Evolutionary conservation across 345 rosid species (phyloP).

Genomic region (Brassica rapa): DNA sequence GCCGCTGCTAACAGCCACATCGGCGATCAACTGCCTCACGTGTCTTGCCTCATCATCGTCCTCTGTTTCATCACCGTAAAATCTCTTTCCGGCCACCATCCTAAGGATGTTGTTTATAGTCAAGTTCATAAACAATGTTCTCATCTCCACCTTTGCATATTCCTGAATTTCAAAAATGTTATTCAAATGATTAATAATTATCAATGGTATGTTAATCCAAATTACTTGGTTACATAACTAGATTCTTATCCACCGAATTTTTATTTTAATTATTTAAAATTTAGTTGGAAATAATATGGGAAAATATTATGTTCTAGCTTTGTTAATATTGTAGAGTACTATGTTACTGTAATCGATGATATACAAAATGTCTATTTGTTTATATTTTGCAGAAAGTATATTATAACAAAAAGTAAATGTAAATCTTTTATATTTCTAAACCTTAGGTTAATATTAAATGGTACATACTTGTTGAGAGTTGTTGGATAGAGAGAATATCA

Average conservation of each 20-base stretch:
- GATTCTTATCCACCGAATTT: no score
- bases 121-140: constrained; percentile 36
- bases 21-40: constrained; percentile 44
- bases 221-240: no score
- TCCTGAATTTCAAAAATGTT: constrained; percentile 5
- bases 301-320: no score
- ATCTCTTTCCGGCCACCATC: constrained; percentile 54
- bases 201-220: no score
- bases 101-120: constrained; percentile 46
- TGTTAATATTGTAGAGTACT: not conserved
- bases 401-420: not conserved
- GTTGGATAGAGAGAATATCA: constrained; percentile 13
- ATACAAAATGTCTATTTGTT: not conserved
- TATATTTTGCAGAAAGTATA: not conserved
- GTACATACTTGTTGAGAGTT: constrained; percentile 25
- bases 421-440: not conserved
- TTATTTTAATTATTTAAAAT: no score
- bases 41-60: constrained; percentile 41
- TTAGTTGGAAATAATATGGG: no score
- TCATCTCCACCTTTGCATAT: constrained; percentile 45
- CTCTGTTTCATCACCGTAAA: constrained; percentile 47
- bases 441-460: not conserved
- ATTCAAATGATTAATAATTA: not conserved
- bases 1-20: constrained; percentile 26
- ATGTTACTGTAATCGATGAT: not conserved